These are phyloP conservation scores for Cadophora luteo-olivacea DNA, from an alignment of 2,329 filamentous ascomycete genomes.

Conservation along the genomic window DNA sequence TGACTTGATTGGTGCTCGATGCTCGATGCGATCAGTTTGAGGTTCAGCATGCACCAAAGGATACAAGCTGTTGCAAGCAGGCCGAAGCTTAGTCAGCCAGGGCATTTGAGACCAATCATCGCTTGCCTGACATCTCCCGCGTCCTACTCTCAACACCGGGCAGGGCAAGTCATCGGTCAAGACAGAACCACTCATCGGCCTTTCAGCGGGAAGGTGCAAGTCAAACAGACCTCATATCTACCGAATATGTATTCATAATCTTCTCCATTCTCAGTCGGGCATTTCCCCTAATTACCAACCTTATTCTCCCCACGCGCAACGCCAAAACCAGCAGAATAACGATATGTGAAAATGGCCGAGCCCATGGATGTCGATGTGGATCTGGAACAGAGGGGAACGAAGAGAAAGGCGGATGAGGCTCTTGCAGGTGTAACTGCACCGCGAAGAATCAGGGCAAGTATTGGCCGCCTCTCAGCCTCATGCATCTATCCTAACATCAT, in stretches of 20 bases:
- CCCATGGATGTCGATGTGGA: slow-evolving; percentile 52
- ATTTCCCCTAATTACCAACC: background rate
- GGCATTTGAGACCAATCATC: background rate
- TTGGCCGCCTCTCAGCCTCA: background rate
- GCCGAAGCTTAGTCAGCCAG: background rate
- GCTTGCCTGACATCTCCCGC: background rate
- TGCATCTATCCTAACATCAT: slow-evolving; percentile 30
- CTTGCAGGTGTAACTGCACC: slow-evolving; percentile 49
- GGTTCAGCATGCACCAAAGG: background rate
- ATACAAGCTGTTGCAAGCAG: background rate
- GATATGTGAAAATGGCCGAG: slow-evolving; percentile 39
- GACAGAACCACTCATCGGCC: background rate
- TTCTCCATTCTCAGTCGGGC: background rate
- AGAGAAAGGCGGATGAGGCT: slow-evolving; percentile 56
- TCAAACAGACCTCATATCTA: background rate
- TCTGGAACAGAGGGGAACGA: slow-evolving; percentile 45
- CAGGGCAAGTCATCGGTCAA: background rate
- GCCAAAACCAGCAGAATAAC: background rate
- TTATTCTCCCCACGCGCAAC: background rate
- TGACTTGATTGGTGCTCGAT: no score
- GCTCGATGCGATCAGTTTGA: background rate
- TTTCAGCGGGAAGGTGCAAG: background rate
- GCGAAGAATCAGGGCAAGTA: slow-evolving; percentile 54
- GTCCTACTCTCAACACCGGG: background rate
- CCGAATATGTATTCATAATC: slow-evolving; percentile 2